Conservation (phyloP, 768 basidiomycete species). For the Tricholoma terreum region DNA sequence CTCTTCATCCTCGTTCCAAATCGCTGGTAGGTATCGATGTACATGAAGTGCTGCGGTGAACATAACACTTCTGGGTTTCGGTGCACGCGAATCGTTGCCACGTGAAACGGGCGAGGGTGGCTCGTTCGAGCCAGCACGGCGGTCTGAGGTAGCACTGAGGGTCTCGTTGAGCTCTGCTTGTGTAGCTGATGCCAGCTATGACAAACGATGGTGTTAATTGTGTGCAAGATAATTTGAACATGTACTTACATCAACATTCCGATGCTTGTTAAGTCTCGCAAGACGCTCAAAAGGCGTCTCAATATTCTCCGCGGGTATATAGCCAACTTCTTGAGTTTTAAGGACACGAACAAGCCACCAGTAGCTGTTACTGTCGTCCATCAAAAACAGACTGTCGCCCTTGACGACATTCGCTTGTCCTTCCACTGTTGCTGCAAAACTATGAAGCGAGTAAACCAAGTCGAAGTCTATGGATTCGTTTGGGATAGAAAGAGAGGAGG, state of each 20-base stretch:
- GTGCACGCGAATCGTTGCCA: constrained; percentile 31
- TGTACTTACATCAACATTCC: constrained; percentile 87
- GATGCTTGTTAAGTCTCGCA: constrained; percentile 92
- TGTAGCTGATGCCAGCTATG: constrained; percentile 71
- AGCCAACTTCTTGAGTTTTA: constrained; percentile 98
- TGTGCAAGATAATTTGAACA: constrained; percentile 1
- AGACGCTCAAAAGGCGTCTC: constrained; percentile 97
- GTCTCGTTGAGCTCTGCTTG: constrained; percentile 64
- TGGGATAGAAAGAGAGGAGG: constrained; percentile 81
- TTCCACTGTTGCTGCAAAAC: constrained; percentile 96
- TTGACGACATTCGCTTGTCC: constrained; percentile 99
- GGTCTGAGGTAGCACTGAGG: constrained; percentile 47
- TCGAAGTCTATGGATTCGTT: constrained; percentile 94
- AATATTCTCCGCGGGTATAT: constrained; percentile 99
- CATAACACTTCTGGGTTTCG: constrained; percentile 50
- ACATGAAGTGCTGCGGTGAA: constrained; percentile 70
- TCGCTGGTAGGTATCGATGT: constrained; percentile 75
- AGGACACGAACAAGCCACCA: constrained; percentile 99
- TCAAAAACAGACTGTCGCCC: constrained; percentile 92
- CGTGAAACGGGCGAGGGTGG: constrained; percentile 48
- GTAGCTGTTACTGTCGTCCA: constrained; percentile 99
- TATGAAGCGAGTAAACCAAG: constrained; percentile 90
- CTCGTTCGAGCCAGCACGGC: constrained; percentile 45
- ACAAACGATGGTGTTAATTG: constrained; percentile 4
- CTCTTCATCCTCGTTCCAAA: constrained; percentile 76